Base-by-base conservation (phyloP, 345 rosid genomes). In the Schrenkiella parvula region DNA sequence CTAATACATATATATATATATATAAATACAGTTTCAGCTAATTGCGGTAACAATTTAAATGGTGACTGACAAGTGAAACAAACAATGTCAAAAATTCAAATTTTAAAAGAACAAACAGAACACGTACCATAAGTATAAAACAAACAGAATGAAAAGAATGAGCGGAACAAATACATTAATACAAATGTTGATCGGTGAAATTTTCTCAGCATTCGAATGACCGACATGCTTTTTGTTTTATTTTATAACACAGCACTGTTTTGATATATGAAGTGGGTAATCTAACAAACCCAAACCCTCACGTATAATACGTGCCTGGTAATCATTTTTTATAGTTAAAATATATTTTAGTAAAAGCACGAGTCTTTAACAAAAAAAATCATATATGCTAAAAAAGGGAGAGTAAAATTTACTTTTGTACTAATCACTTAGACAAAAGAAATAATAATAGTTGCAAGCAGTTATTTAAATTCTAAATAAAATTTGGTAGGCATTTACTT, bases 401-500 rank as follows among this genome's bases (percentile, higher is more conserved):
- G n/a, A n/a, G 19, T 13, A 12, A 50, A 12, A 4, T 28, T 8
- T 11, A 44, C 56, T 32, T 64, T 13, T 31, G 42, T 12, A 8
- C 26, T 46, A 46, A 17, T 44, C 15, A 44, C 9, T 21, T 48
- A 48, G 54, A 11, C 7, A 7, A 21, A 48, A 17, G 17, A 15
- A 31, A n/a, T n/a, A n/a, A n/a, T n/a, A 55, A 10, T 23, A 23
- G 13, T n/a, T 60, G 28, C 13, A 15, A 25, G 7, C 28, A 47
- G n/a, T 47, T 26, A 15, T 47, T 11, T 12, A 8, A 14, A 1
- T 28, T 54, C 3, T 15, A 14, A 29, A 37, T 3, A 31, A 29
- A 65, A 48, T 17, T 38, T 56, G 57, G 71, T 54, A 44, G 13
- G 59, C 59, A 68, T 53, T 61, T 61, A 43, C 44, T 48, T 44